These are phyloP conservation scores for Fragosphaeria purpurea DNA, from an alignment of 2,329 filamentous ascomycete species.

Conservation along the genomic window DNA sequence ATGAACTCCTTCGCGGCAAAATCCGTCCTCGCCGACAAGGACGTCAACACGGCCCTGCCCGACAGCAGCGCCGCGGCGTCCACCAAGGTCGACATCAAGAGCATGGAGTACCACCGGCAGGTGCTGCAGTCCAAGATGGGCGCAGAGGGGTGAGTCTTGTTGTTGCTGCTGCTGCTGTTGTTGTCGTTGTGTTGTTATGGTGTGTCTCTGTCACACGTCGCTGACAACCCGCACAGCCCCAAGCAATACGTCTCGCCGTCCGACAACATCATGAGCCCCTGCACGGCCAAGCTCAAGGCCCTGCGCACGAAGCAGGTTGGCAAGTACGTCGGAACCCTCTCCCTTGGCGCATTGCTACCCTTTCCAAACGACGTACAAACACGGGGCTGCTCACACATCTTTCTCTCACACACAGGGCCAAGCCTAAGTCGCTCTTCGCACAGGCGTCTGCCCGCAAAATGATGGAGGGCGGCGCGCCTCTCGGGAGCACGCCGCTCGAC, in stretches of 20 bases:
- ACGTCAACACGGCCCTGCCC: slow-evolving; percentile 48
- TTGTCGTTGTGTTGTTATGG: no score
- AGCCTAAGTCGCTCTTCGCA: slow-evolving; percentile 59
- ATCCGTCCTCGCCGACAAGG: slow-evolving; percentile 50
- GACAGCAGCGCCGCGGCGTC: slow-evolving; percentile 27
- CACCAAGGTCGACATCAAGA: slow-evolving; percentile 52
- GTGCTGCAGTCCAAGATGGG: slow-evolving; percentile 63
- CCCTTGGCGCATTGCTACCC: background rate
- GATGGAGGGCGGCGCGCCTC: slow-evolving; percentile 34
- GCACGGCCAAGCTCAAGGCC: slow-evolving; percentile 70
- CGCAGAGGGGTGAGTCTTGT: slow-evolving; percentile 48
- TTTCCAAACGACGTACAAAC: background rate
- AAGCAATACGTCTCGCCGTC: slow-evolving; percentile 64
- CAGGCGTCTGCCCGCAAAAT: slow-evolving; percentile 53
- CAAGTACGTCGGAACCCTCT: slow-evolving; percentile 47
- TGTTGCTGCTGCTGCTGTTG: background rate
- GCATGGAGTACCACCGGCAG: slow-evolving; percentile 70
- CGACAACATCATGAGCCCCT: slow-evolving; percentile 83
- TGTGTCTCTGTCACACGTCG: no score
- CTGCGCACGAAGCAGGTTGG: slow-evolving; percentile 70
- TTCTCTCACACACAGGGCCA: slow-evolving; percentile 36
- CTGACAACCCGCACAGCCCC: slow-evolving; percentile 10
- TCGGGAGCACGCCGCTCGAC: slow-evolving; percentile 4
- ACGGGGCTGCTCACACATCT: no score
- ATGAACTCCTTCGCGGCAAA: slow-evolving; percentile 8